phyloP scores from a whole-genome alignment of 805 yeast genomes.

The Naumovozyma castellii region DNA sequence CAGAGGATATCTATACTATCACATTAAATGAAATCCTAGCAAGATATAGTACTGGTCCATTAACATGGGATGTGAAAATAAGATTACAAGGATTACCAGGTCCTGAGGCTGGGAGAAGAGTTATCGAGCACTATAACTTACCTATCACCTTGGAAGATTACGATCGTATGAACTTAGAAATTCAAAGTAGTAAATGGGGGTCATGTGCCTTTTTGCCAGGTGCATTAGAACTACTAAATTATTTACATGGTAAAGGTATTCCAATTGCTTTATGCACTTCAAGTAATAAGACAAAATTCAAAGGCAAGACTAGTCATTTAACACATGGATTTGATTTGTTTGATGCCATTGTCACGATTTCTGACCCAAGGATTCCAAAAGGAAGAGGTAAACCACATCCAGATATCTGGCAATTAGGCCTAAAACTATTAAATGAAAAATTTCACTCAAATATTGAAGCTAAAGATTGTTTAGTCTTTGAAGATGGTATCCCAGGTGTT shows the following conservation, averaged over 20 bases:
- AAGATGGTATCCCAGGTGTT: conserved; percentile 93
- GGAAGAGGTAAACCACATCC: conserved; percentile 94
- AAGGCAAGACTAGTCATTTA: conserved; percentile 66
- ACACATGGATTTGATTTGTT: conserved; percentile 55
- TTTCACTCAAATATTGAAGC: conserved; percentile 41
- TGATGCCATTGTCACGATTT: conserved; percentile 76
- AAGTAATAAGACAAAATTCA: conserved; percentile 51
- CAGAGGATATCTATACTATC: conserved; percentile 85
- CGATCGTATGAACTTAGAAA: conserved; percentile 39
- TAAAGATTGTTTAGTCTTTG: conserved; percentile 81
- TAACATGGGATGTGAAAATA: conserved; percentile 85
- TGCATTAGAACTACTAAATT: conserved; percentile 56
- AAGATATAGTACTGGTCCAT: conserved; percentile 63
- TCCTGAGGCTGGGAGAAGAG: conserved; percentile 51
- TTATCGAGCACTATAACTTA: conserved; percentile 60
- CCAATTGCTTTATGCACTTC: conserved; percentile 93
- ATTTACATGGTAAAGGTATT: conserved; percentile 41
- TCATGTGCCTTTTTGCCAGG: conserved; percentile 70
- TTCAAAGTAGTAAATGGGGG: conserved; percentile 52
- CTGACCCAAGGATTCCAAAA: conserved; percentile 67
- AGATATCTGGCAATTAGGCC: conserved; percentile 81
- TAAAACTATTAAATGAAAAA: conserved; percentile 58
- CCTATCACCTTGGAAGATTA: conserved; percentile 62
- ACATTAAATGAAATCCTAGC: conserved; percentile 60
- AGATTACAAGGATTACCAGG: conserved; percentile 90